phyloP scores from a whole-genome alignment of 1,284 basidiomycete genomes.

The Microbotryum violaceum region DNA sequence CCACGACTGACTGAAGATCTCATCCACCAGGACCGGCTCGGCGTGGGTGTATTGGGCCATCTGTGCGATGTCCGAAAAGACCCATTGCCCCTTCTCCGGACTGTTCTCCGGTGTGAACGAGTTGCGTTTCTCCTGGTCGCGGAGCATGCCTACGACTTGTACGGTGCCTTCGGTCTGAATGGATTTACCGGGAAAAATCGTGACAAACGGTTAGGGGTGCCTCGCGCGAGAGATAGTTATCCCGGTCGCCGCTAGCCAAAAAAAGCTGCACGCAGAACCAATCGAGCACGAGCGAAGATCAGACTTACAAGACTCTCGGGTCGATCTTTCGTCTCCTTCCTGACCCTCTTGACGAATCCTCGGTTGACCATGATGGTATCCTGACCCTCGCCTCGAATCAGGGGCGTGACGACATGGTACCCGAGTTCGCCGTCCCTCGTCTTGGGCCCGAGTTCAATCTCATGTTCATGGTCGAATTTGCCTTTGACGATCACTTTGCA shows the following conservation, averaged over 20 bases:
- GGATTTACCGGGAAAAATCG: too few species aligned
- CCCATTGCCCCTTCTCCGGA: conserved; percentile 75
- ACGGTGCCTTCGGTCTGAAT: conserved; percentile 28
- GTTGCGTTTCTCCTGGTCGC: conserved; percentile 52
- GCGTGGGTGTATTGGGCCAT: conserved; percentile 62
- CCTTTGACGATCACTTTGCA: conserved; percentile 75
- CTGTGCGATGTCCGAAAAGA: conserved; percentile 75
- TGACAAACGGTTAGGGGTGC: background rate
- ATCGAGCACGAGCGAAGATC: background rate
- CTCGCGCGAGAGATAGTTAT: background rate
- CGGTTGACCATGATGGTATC: conserved; percentile 76
- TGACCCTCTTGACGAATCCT: conserved; percentile 63
- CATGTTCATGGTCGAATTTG: conserved; percentile 62
- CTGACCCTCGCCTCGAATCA: conserved; percentile 53
- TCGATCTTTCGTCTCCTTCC: conserved; percentile 44
- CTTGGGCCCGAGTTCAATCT: conserved; percentile 77
- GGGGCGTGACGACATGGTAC: conserved; percentile 76
- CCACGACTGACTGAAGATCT: conserved; percentile 62
- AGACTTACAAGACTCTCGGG: conserved; percentile 31
- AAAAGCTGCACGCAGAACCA: background rate
- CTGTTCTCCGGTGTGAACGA: conserved; percentile 82
- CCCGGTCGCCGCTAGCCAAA: background rate
- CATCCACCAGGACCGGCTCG: conserved; percentile 80
- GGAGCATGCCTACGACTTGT: conserved; percentile 57
- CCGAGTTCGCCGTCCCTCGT: conserved; percentile 81